These are phyloP conservation scores for Massospora cicadina DNA, from an alignment of 371 early-diverging fungal genomes.

Conservation along the genomic window DNA sequence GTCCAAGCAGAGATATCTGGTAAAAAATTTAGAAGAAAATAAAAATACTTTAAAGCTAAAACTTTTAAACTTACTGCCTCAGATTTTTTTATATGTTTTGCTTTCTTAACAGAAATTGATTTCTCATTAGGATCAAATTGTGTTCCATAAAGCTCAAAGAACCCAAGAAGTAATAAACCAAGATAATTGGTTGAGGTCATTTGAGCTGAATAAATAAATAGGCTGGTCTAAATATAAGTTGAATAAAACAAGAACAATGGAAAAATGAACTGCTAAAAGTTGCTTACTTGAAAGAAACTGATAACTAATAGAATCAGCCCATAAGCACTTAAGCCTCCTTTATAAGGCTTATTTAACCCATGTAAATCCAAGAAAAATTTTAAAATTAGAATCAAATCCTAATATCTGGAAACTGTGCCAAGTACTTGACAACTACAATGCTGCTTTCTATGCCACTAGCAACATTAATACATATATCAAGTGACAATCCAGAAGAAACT, in stretches of 20 bases:
- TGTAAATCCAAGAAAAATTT: conserved; percentile 66
- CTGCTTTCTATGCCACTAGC: conserved; percentile 48
- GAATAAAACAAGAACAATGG: background rate
- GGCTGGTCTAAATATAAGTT: conserved; percentile 48
- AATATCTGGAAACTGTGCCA: conserved; percentile 36
- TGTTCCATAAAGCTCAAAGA: conserved; percentile 86
- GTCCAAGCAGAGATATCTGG: background rate
- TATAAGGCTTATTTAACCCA: conserved; percentile 71
- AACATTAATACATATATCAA: conserved; percentile 73
- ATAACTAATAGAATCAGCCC: conserved; percentile 65
- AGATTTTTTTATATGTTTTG: conserved; percentile 22
- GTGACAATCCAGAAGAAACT: conserved; percentile 34
- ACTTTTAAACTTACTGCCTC: background rate
- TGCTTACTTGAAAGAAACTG: conserved; percentile 54
- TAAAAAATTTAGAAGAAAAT: background rate
- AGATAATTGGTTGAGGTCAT: conserved; percentile 58
- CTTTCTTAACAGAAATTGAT: conserved; percentile 43
- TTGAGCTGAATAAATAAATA: conserved; percentile 38
- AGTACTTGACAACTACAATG: conserved; percentile 27
- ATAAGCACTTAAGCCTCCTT: conserved; percentile 91
- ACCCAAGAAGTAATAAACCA: conserved; percentile 77
- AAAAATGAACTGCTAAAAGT: background rate
- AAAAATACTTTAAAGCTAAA: background rate
- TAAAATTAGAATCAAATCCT: conserved; percentile 50
- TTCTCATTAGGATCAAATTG: conserved; percentile 44